These are phyloP conservation scores for Phyllosticta paracitricarpa DNA, from an alignment of 2,329 filamentous ascomycete genomes.

Conservation along the genomic window DNA sequence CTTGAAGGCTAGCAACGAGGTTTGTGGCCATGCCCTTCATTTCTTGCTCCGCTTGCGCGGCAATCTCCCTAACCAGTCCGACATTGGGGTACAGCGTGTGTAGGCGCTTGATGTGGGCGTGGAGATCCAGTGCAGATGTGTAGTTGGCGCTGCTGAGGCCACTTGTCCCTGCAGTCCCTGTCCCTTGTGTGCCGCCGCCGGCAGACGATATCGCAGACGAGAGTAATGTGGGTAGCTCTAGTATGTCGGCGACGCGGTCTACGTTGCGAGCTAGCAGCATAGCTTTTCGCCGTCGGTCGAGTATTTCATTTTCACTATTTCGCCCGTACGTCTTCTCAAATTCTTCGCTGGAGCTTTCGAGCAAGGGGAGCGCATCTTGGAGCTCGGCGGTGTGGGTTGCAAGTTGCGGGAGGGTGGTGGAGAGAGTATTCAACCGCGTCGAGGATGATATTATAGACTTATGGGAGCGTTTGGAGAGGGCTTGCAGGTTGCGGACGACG, in stretches of 20 bases:
- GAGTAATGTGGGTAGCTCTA: constrained; percentile 79
- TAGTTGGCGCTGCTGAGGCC: constrained; percentile 55
- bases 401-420: constrained; percentile 60
- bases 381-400: constrained; percentile 57
- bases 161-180: constrained; percentile 28
- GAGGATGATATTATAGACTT: constrained; percentile 74
- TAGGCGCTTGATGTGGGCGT: constrained; percentile 84
- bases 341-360: constrained; percentile 66
- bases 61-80: constrained; percentile 61
- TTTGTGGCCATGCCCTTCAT: constrained; percentile 85
- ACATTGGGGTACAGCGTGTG: constrained; percentile 75
- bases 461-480: constrained; percentile 81
- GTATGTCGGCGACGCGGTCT: constrained; percentile 78
- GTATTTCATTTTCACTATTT: constrained; percentile 50
- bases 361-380: constrained; percentile 60
- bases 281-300: constrained; percentile 67
- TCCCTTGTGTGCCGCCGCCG: constrained; percentile 29
- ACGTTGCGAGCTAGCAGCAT: constrained; percentile 77
- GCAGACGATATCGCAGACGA: constrained; percentile 62
- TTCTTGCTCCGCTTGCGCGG: constrained; percentile 68
- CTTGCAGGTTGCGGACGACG: constrained; percentile 71
- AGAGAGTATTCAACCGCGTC: constrained; percentile 63
- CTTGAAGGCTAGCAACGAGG: constrained; percentile 66
- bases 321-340: constrained; percentile 82
- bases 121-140: constrained; percentile 78